phyloP scores from a whole-genome alignment of 2,329 filamentous ascomycete species.

The Neodidymelliopsis sp. region DNA sequence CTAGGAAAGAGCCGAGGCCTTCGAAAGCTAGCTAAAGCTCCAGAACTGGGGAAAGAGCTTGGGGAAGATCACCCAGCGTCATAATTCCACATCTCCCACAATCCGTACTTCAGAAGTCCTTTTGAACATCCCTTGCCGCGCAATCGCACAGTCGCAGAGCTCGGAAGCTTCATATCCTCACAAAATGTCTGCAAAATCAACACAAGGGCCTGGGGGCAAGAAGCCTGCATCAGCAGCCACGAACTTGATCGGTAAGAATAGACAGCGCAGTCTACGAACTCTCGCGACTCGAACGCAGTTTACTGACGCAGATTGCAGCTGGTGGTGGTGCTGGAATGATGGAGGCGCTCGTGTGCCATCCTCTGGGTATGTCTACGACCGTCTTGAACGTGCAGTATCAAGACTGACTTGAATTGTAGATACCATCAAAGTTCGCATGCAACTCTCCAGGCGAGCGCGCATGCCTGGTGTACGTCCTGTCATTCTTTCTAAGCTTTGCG shows the following conservation, averaged over 20 bases:
- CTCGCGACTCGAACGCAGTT: not conserved
- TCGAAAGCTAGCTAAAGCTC: conserved; percentile 28
- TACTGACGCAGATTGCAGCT: conserved; percentile 62
- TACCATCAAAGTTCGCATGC: conserved; percentile 99
- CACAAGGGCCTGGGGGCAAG: conserved; percentile 67
- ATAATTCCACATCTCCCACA: conserved; percentile 17
- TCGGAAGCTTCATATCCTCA: conserved; percentile 13
- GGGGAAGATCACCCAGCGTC: conserved; percentile 19
- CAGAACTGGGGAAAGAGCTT: conserved; percentile 20
- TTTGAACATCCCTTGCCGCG: conserved; percentile 3
- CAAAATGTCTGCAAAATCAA: conserved; percentile 67
- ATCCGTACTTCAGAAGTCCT: not conserved
- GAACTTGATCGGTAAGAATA: conserved; percentile 82
- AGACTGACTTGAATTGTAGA: conserved; percentile 62
- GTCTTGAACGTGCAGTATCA: not conserved
- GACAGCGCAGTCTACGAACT: not conserved
- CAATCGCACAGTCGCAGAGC: not conserved
- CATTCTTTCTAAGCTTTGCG: conserved; percentile 10
- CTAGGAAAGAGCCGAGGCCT: conserved; percentile 23
- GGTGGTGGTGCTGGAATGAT: conserved; percentile 99
- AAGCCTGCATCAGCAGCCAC: conserved; percentile 84
- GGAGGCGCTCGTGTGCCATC: conserved; percentile 96
- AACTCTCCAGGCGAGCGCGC: conserved; percentile 86
- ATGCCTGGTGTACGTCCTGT: conserved; percentile 75
- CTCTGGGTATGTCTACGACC: conserved; percentile 69